These are phyloP conservation scores for Xylariaceae sp. DNA, from an alignment of 2,329 filamentous ascomycete genomes.

Conservation along the genomic window DNA sequence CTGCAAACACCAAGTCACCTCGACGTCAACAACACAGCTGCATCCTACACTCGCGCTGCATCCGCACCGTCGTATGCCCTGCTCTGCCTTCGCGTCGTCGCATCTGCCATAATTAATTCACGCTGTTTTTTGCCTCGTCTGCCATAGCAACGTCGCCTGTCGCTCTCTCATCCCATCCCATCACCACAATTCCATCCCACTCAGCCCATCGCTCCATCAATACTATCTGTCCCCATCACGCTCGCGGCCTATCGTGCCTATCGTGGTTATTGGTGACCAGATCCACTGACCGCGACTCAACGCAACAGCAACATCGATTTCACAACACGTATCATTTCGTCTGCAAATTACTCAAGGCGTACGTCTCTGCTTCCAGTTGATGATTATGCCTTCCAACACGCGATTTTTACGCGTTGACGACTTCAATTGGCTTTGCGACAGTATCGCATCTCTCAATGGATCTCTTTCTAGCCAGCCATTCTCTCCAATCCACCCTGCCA, in stretches of 20 bases:
- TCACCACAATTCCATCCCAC: neutral
- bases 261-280: constrained; percentile 11
- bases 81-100: constrained; percentile 1
- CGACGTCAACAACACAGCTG: constrained; percentile 11
- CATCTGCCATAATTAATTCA: constrained; percentile 7
- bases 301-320: constrained; percentile 33
- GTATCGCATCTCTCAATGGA: constrained; percentile 20
- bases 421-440: constrained; percentile 40
- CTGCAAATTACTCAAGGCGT: constrained; percentile 34
- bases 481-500: neutral
- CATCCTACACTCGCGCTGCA: constrained; percentile 6
- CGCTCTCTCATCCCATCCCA: neutral
- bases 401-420: constrained; percentile 30
- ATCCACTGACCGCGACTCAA: constrained; percentile 28
- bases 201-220: constrained; percentile 5
- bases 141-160: constrained; percentile 9
- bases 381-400: constrained; percentile 35
- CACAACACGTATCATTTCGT: constrained; percentile 25
- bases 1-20: constrained; percentile 41
- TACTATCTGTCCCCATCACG: constrained; percentile 13
- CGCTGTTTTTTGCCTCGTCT: constrained; percentile 7
- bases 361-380: constrained; percentile 26
- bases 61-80: constrained; percentile 10
- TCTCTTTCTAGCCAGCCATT: neutral
- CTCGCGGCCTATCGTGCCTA: constrained; percentile 6